These are phyloP conservation scores for Brassica carinata DNA, from an alignment of 345 rosid genomes.

Conservation along the genomic window DNA sequence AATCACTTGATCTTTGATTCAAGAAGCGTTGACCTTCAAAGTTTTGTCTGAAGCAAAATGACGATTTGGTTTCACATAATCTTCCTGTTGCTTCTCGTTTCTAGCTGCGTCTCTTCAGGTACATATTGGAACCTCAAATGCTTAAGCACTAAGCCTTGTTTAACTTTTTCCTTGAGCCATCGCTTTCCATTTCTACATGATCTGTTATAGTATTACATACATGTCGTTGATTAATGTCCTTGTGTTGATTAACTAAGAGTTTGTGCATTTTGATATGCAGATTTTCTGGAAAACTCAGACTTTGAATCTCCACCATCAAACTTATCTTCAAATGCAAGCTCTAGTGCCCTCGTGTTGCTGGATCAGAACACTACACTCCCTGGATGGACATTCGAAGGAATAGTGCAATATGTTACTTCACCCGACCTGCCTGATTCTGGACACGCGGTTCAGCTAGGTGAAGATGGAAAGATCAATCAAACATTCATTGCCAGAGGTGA, in stretches of 20 bases:
- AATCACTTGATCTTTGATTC: slow-evolving; percentile 3
- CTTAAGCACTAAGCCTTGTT: not conserved
- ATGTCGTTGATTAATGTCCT: not conserved
- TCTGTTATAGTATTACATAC: not conserved
- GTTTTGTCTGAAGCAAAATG: slow-evolving; percentile 33
- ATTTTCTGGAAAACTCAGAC: slow-evolving; percentile 55
- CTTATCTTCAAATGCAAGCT: slow-evolving; percentile 28
- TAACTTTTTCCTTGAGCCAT: too few species aligned
- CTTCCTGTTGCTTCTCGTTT: slow-evolving; percentile 35
- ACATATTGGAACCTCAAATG: not conserved
- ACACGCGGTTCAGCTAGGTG: slow-evolving; percentile 54
- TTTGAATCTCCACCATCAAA: slow-evolving; percentile 56
- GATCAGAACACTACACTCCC: slow-evolving; percentile 53
- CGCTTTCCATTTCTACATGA: not conserved
- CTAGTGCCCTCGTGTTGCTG: slow-evolving; percentile 30
- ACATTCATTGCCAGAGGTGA: slow-evolving; percentile 48
- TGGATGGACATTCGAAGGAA: slow-evolving; percentile 61
- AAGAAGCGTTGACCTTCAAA: slow-evolving; percentile 33
- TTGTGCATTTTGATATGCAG: slow-evolving; percentile 37
- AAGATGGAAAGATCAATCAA: slow-evolving; percentile 61
- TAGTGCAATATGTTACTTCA: slow-evolving; percentile 47
- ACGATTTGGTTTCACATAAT: slow-evolving; percentile 29
- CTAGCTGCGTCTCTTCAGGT: slow-evolving; percentile 50
- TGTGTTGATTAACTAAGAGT: not conserved
- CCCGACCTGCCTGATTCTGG: slow-evolving; percentile 47